Percentiles rank a stretch among this genome's conserved stretches.
phyloP scores from a whole-genome alignment of 805 yeast genomes.

The Maudiozyma turicensis region DNA sequence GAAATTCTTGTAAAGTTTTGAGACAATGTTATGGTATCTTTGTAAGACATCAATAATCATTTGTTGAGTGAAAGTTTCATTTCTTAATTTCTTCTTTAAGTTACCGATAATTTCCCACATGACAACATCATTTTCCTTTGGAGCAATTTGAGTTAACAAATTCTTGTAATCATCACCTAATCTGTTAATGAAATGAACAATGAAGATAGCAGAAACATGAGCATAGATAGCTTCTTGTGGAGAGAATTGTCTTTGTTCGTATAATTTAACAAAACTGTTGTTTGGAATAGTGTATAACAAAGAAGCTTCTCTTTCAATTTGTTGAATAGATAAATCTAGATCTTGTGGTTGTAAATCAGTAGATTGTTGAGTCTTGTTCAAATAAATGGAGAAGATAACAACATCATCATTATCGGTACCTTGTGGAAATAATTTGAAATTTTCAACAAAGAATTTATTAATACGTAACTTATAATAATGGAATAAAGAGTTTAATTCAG shows the following conservation, averaged over 20 bases:
- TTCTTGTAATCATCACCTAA: slow-evolving; percentile 82
- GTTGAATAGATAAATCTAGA: slow-evolving; percentile 66
- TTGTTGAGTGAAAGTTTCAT: slow-evolving; percentile 85
- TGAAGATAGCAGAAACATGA: slow-evolving; percentile 86
- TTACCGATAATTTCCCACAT: slow-evolving; percentile 61
- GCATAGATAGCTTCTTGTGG: slow-evolving; percentile 93
- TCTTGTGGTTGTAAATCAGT: slow-evolving; percentile 26
- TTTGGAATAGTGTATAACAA: slow-evolving; percentile 85
- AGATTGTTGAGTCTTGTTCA: slow-evolving; percentile 49
- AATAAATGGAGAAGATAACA: slow-evolving; percentile 78
- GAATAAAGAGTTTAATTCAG: slow-evolving; percentile 78
- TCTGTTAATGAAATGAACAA: slow-evolving; percentile 88
- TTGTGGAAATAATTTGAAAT: slow-evolving; percentile 43
- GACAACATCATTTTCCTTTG: slow-evolving; percentile 51
- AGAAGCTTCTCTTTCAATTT: slow-evolving; percentile 89
- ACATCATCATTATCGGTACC: slow-evolving; percentile 53
- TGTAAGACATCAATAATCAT: slow-evolving; percentile 71
- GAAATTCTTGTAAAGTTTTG: slow-evolving; percentile 80
- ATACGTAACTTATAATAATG: slow-evolving; percentile 79
- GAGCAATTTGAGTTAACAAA: slow-evolving; percentile 53
- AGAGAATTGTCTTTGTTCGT: slow-evolving; percentile 68
- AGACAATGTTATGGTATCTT: slow-evolving; percentile 58
- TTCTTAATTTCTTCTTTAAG: slow-evolving; percentile 80
- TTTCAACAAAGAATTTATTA: slow-evolving; percentile 88
- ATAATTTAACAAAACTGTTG: slow-evolving; percentile 65